Percentiles rank a stretch among this genome's conserved stretches.
phyloP scores from a whole-genome alignment of 2,329 filamentous ascomycete genomes.

The Penicillium sp. region DNA sequence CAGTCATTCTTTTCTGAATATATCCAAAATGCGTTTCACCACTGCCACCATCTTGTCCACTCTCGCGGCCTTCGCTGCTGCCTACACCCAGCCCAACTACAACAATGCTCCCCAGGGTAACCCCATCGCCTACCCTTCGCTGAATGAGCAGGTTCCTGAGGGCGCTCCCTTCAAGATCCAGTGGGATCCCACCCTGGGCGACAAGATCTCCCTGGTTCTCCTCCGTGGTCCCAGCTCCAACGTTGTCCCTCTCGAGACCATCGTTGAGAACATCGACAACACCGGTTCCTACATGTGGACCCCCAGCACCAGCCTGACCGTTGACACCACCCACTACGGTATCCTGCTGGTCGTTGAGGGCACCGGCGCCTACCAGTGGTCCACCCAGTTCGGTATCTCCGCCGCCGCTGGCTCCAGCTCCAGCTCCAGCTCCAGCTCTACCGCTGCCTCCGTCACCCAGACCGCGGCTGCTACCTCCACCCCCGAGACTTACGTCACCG shows the following conservation, averaged over 20 bases:
- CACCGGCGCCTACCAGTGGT: constrained; percentile 62
- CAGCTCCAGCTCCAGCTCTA: constrained; percentile 11
- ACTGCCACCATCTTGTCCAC: constrained; percentile 36
- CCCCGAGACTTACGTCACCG: constrained; percentile 9
- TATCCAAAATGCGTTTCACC: constrained; percentile 42
- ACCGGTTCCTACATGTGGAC: constrained; percentile 58
- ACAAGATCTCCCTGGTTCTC: constrained; percentile 57
- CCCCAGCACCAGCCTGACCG: constrained; percentile 49
- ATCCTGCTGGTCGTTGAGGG: constrained; percentile 62
- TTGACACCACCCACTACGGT: constrained; percentile 57
- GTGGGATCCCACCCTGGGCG: constrained; percentile 50
- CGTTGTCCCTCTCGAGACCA: constrained; percentile 52
- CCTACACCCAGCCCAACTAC: constrained; percentile 40
- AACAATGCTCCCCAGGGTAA: constrained; percentile 49
- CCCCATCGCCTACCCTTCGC: constrained; percentile 54
- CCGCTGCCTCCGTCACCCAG: constrained; percentile 3
- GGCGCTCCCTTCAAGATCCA: constrained; percentile 59
- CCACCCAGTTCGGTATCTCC: constrained; percentile 62
- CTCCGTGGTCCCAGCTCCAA: constrained; percentile 60
- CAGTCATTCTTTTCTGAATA: constrained; percentile 28
- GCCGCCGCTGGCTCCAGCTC: constrained; percentile 17
- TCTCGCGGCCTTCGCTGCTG: constrained; percentile 41
- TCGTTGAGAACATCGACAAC: constrained; percentile 58
- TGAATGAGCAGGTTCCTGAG: constrained; percentile 56
- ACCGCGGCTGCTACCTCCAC: constrained; percentile 4